phyloP scores from a whole-genome alignment of 2,329 filamentous ascomycete species.

The Fusarium fracticaudum region DNA sequence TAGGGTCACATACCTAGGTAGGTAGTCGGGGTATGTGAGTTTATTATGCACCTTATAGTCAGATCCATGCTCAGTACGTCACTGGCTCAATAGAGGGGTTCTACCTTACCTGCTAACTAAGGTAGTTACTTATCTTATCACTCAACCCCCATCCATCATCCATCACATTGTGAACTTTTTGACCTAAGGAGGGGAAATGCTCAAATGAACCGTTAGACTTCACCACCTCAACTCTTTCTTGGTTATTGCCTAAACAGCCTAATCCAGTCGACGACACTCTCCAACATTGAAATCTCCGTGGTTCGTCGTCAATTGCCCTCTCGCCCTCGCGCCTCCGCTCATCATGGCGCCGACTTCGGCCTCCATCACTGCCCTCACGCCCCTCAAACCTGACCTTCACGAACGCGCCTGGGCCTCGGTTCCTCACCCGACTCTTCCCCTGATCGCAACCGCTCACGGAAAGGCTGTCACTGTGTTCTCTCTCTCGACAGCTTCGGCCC shows the following conservation, averaged over 20 bases:
- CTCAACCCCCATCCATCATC: not conserved
- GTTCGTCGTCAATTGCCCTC: not conserved
- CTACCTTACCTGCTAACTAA: too few relatives aligned
- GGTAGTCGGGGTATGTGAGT: not conserved
- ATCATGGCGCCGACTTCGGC: conserved; percentile 43
- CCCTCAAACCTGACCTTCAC: conserved; percentile 66
- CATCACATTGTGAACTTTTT: conserved; percentile 27
- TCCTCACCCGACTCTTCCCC: conserved; percentile 86
- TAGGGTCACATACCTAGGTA: not conserved
- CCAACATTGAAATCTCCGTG: not conserved
- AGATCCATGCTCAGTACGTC: conserved; percentile 12
- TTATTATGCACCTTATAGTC: not conserved
- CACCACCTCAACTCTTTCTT: not conserved
- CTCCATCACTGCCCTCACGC: conserved; percentile 56
- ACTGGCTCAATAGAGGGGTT: conserved; percentile 26
- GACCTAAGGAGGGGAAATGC: conserved; percentile 26
- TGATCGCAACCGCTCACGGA: conserved; percentile 88
- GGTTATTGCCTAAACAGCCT: not conserved
- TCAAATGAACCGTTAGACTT: conserved; percentile 2
- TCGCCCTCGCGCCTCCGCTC: not conserved
- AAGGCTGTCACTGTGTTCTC: conserved; percentile 92
- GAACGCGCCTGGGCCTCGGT: conserved; percentile 86
- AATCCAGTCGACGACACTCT: not conserved
- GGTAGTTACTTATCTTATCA: conserved; percentile 38
- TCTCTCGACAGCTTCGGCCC: conserved; percentile 79